These are phyloP conservation scores for Kodamaea anthophila DNA, from an alignment of 1,139 yeast species.

Conservation along the genomic window DNA sequence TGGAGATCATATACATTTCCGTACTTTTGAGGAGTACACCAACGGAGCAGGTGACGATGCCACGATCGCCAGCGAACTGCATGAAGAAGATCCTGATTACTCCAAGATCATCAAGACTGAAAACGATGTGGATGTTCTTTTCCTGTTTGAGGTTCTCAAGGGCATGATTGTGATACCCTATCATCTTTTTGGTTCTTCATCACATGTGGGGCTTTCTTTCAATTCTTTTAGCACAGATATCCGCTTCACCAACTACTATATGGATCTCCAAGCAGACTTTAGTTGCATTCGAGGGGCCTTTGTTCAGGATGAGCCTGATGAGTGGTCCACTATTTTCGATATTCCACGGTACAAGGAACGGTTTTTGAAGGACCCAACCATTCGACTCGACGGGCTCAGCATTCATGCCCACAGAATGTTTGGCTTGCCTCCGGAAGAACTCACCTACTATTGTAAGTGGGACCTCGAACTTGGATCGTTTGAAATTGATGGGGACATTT, in stretches of 20 bases:
- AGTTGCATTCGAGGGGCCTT: constrained; percentile 40
- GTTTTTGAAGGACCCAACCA: constrained; percentile 34
- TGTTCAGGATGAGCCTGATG: constrained; percentile 14
- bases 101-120: constrained; percentile 45
- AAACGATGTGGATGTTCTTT: constrained; percentile 72
- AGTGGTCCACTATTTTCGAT: constrained; percentile 20
- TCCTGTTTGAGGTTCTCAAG: constrained; percentile 61
- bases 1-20: constrained; percentile 79
- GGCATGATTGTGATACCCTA: constrained; percentile 73
- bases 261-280: constrained; percentile 69
- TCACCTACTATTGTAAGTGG: constrained; percentile 89
- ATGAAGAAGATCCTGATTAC: constrained; percentile 22
- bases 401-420: constrained; percentile 88
- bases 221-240: constrained; percentile 69
- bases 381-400: constrained; percentile 49
- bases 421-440: constrained; percentile 85
- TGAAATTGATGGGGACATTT: constrained; percentile 45
- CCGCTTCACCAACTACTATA: constrained; percentile 83
- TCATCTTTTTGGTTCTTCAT: constrained; percentile 57
- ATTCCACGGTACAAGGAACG: constrained; percentile 20
- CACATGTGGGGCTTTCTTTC: constrained; percentile 60
- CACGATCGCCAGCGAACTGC: constrained; percentile 1
- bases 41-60: constrained; percentile 1
- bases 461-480: constrained; percentile 65
- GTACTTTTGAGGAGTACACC: constrained; percentile 77